Evolutionary conservation across 2,329 filamentous ascomycete species (phyloP).

Genomic region (Phaeosphaeriaceae sp.): DNA sequence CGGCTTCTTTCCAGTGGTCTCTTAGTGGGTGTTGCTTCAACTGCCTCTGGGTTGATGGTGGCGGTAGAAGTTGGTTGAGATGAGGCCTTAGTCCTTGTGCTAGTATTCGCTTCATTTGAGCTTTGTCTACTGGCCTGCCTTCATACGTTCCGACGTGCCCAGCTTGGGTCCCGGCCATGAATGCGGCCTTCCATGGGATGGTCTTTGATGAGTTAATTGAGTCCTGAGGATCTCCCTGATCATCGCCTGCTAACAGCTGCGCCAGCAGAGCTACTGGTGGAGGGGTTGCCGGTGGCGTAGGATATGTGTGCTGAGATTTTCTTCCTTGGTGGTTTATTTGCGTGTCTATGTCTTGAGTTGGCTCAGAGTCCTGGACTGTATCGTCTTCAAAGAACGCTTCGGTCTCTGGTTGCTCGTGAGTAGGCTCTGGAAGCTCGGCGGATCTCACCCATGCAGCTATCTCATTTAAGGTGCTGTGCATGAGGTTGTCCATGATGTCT

Average conservation of each 20-base stretch:
- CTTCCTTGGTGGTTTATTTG: too few species aligned
- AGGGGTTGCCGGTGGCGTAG: too few species aligned
- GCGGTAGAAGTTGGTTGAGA: not conserved
- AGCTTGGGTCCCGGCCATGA: not conserved
- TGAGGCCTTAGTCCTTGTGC: not conserved
- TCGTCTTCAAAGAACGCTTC: slow-evolving; percentile 1
- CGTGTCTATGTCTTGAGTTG: too few species aligned
- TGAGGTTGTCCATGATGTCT: slow-evolving; percentile 9
- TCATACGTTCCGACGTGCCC: not conserved
- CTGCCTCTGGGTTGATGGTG: not conserved
- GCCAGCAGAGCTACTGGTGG: not conserved
- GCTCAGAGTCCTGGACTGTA: not conserved
- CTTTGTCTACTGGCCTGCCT: not conserved
- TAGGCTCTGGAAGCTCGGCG: not conserved
- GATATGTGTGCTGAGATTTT: too few species aligned
- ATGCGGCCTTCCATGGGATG: not conserved
- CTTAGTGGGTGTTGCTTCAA: not conserved
- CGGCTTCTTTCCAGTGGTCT: not conserved
- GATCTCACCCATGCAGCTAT: slow-evolving; percentile 5
- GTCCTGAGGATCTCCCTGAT: too few species aligned
- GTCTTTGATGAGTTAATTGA: not conserved
- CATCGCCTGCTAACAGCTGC: not conserved
- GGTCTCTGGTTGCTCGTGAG: not conserved
- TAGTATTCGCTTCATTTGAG: too few species aligned
- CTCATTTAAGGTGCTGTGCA: slow-evolving; percentile 7